Conservation (phyloP, 2,329 filamentous ascomycete genomes). For the Colletotrichum musicola region DNA sequence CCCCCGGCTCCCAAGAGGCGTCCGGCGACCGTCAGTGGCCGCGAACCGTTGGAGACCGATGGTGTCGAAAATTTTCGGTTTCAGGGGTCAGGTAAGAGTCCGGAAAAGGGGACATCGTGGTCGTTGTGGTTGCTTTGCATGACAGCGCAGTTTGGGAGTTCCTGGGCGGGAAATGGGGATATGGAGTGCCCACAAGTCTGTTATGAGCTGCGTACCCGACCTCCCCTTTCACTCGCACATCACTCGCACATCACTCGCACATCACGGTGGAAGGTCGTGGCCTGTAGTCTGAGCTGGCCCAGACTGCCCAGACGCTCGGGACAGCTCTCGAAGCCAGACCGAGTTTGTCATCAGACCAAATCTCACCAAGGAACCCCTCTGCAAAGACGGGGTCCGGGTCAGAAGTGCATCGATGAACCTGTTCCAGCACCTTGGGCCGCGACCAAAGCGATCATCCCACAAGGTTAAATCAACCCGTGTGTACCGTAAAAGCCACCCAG, state of each 20-base stretch:
- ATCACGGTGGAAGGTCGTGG: conserved; percentile 21
- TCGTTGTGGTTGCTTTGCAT: conserved; percentile 20
- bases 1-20: background rate
- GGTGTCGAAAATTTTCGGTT: conserved; percentile 15
- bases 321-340: conserved; percentile 5
- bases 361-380: conserved; percentile 21
- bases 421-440: conserved; percentile 26
- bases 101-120: conserved; percentile 27
- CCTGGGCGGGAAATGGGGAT: conserved; percentile 8
- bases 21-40: conserved; percentile 24
- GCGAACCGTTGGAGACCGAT: conserved; percentile 19
- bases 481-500: conserved; percentile 20
- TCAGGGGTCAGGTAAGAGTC: conserved; percentile 32
- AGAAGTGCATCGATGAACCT: conserved; percentile 26
- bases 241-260: conserved; percentile 1
- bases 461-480: conserved; percentile 32
- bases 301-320: conserved; percentile 22
- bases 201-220: conserved; percentile 10
- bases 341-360: conserved; percentile 28
- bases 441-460: conserved; percentile 27
- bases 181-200: conserved; percentile 20
- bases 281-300: conserved; percentile 26
- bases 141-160: conserved; percentile 10
- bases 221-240: conserved; percentile 14
- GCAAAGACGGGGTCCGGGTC: conserved; percentile 21